phyloP scores from a whole-genome alignment of 257 asterid species.

The Jacaranda mimosifolia region DNA sequence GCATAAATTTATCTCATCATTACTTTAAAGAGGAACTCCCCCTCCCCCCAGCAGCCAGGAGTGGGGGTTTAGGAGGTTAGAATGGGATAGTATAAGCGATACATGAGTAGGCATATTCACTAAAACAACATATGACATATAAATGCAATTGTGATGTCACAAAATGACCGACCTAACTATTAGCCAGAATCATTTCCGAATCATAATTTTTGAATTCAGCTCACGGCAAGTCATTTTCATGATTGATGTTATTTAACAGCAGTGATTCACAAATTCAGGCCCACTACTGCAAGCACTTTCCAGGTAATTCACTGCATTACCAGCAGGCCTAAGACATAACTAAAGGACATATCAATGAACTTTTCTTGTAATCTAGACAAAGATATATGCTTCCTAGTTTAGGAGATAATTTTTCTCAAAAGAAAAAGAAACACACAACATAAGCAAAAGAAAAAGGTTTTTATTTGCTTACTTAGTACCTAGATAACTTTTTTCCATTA shows the following conservation, averaged over 20 bases:
- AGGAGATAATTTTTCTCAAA: constrained; percentile 7
- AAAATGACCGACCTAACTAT: neutral
- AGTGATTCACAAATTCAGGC: neutral
- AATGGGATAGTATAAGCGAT: neutral
- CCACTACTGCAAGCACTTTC: constrained; percentile 2
- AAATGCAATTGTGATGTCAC: constrained; percentile 14
- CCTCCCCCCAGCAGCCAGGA: neutral
- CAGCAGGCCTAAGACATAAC: constrained; percentile 10
- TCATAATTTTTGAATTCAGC: neutral
- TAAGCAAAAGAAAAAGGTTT: neutral
- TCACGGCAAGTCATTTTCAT: constrained; percentile 6
- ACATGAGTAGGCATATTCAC: constrained; percentile 11
- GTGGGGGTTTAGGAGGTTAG: neutral
- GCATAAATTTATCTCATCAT: neutral
- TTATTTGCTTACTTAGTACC: neutral
- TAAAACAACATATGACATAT: neutral
- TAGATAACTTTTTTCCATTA: neutral
- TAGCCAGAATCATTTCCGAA: neutral
- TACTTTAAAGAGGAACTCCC: neutral
- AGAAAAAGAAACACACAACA: neutral
- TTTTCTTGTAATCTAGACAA: neutral
- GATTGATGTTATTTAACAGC: neutral
- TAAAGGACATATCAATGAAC: neutral
- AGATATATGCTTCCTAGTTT: neutral
- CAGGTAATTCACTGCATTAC: neutral